These are phyloP conservation scores for Colletotrichum neosansevieriae DNA, from an alignment of 2,329 filamentous ascomycete species.

Conservation along the genomic window DNA sequence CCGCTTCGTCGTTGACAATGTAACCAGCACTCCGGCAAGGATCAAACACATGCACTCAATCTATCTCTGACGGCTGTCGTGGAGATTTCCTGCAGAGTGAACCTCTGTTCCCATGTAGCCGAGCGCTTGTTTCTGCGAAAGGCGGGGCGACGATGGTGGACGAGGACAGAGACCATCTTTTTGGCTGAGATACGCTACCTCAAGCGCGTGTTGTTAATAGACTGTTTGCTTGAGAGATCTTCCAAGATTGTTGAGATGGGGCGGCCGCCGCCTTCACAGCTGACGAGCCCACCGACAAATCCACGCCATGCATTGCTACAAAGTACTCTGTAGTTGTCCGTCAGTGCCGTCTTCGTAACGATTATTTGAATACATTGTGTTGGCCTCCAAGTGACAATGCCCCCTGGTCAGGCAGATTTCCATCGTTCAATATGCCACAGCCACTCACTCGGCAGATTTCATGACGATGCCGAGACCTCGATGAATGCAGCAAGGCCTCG, in stretches of 20 bases:
- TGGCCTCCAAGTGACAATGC: too few species aligned
- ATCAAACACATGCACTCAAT: not conserved
- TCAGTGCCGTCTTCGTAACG: too few species aligned
- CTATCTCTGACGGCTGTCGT: slow-evolving; percentile 7
- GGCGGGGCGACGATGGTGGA: slow-evolving; percentile 2
- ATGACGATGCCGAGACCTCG: too few species aligned
- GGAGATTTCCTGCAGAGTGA: slow-evolving; percentile 1
- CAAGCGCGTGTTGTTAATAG: slow-evolving; percentile 4
- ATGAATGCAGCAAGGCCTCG: too few species aligned
- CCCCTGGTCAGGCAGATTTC: too few species aligned
- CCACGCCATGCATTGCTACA: too few species aligned
- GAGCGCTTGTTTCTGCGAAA: slow-evolving; percentile 19
- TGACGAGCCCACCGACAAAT: too few species aligned
- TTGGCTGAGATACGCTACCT: not conserved
- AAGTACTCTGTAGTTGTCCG: too few species aligned
- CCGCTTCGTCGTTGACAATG: not conserved
- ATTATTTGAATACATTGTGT: too few species aligned
- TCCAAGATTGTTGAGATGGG: not conserved
- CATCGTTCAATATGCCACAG: too few species aligned
- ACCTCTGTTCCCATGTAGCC: not conserved
- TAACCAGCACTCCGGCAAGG: slow-evolving; percentile 1
- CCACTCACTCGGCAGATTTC: too few species aligned
- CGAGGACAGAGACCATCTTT: not conserved
- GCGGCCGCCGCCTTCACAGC: not conserved
- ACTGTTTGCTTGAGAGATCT: not conserved